phyloP scores from a whole-genome alignment of 345 rosid species.

The Lumnitzera racemosa region DNA sequence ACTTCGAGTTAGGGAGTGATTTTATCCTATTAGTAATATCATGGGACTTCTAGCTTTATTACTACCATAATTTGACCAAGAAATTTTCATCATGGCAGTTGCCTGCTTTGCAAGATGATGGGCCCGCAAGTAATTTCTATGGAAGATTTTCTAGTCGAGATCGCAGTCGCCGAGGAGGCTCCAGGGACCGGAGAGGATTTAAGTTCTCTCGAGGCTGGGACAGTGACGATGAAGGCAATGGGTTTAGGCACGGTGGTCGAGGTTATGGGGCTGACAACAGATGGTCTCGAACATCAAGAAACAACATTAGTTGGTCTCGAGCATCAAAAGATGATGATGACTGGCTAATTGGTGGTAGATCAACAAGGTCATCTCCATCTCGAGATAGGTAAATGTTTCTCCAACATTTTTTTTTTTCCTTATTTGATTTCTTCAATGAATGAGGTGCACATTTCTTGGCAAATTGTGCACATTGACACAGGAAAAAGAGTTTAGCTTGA shows the following conservation, averaged over 20 bases:
- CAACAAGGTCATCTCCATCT: slow-evolving; percentile 39
- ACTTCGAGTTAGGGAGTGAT: slow-evolving; percentile 4
- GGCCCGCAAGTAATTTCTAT: slow-evolving; percentile 69
- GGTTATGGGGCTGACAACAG: slow-evolving; percentile 33
- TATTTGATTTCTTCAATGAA: not conserved
- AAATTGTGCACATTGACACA: too few relatives aligned
- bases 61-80: not conserved
- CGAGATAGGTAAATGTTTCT: slow-evolving; percentile 42
- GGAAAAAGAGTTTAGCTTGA: too few relatives aligned
- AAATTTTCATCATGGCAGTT: slow-evolving; percentile 34
- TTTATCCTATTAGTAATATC: not conserved
- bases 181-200: slow-evolving; percentile 41
- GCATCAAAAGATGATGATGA: slow-evolving; percentile 49
- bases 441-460: too few relatives aligned
- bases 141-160: slow-evolving; percentile 80
- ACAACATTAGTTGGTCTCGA: slow-evolving; percentile 11
- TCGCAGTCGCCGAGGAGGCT: slow-evolving; percentile 44
- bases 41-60: not conserved
- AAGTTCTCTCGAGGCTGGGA: slow-evolving; percentile 58
- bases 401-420: not conserved
- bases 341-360: slow-evolving; percentile 69
- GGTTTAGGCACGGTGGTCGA: slow-evolving; percentile 49
- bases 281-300: slow-evolving; percentile 49
- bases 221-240: slow-evolving; percentile 31
- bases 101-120: slow-evolving; percentile 91